Base-by-base conservation (phyloP, 768 basidiomycete genomes). In the Brasilioporus rufonigricans region DNA sequence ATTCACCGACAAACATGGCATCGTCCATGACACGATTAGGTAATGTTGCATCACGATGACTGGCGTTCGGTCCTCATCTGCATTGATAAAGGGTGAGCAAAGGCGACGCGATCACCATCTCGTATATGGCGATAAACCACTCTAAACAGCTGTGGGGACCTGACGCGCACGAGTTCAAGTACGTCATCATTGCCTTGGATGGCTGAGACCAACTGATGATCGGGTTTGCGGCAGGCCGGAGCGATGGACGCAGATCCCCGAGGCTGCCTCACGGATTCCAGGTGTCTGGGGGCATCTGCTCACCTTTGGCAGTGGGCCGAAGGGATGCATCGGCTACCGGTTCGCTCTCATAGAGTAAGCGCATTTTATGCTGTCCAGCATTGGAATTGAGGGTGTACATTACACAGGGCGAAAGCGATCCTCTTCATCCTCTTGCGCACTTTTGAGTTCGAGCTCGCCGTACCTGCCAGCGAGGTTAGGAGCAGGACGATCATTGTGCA, bases 401-500 rank as follows among this genome's bases (percentile, higher is more conserved):
- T 12, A 29, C 24, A 40, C 36, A 60, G 59, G 36, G 47, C 50
- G n/a, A 60, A 60, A 9, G 44, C 35, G 1, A 29, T 60, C 9
- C 38, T 60, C 5, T 60, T 60, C 24, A 43, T 31, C 9, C 57
- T 55, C 19, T 18, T 60, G 1, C 52, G 58, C 23, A 31, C 52
- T 18, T 60, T 60, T 7, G 52, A 60, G 23, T 60, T 60, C 38
- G n/a, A n/a, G n/a, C n/a, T n/a, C n/a, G n/a, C n/a, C n/a, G n/a
- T n/a, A n/a, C n/a, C n/a, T n/a, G n/a, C 38, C 38, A 19, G 18
- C 38, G 38, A 38, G 18, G n/a, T 38, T 8, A 7, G 38, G 6
- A 38, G n/a, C 7, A 38, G n/a, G 38, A 19, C n/a, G 6, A 2
- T 18, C 18, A 6, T 38, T 10, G 4, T 38, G 38, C 38, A 38